Conservation (phyloP, 352 stramenopile genomes). For the Phytopythium sindhum region DNA sequence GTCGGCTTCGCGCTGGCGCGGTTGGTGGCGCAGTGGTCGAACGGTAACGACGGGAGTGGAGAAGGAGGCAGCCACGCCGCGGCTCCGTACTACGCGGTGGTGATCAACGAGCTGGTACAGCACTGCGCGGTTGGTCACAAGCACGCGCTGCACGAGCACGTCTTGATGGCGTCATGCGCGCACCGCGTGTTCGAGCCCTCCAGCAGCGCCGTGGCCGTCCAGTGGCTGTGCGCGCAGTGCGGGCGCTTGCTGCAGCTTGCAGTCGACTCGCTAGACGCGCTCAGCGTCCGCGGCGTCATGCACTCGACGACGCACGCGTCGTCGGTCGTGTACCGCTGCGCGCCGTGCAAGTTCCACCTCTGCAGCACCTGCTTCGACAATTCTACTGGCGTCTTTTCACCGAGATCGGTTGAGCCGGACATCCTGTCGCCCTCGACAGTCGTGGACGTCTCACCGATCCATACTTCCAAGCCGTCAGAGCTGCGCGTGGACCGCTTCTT, state of each 20-base stretch:
- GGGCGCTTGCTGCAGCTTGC: constrained; percentile 7
- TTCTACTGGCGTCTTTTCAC: not conserved
- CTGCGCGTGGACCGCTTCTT: constrained; percentile 1
- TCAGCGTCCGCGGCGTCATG: not conserved
- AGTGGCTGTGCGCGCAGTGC: constrained; percentile 11
- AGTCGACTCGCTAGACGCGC: not conserved
- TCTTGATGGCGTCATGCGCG: constrained; percentile 12
- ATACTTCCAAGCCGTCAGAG: not conserved
- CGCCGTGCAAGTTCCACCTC: constrained; percentile 24
- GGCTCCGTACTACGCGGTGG: not conserved
- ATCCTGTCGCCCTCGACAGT: not conserved
- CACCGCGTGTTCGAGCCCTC: constrained; percentile 3
- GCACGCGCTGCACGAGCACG: constrained; percentile 18
- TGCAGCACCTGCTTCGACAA: constrained; percentile 25
- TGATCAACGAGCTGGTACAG: constrained; percentile 17
- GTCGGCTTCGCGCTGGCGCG: not conserved
- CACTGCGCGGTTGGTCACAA: constrained; percentile 10
- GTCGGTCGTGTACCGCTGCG: constrained; percentile 14
- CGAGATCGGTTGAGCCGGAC: not conserved
- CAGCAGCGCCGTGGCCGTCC: not conserved
- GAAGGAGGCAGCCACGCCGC: not conserved
- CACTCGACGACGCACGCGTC: not conserved
- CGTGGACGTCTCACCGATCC: not conserved
- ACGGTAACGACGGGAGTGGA: not conserved
- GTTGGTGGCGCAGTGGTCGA: not conserved